Evolutionary conservation across 108 stramenopile genomes (phyloP), one percentile per base, ranked within the genome.

Genomic region (Epipyxis sp.): DNA sequence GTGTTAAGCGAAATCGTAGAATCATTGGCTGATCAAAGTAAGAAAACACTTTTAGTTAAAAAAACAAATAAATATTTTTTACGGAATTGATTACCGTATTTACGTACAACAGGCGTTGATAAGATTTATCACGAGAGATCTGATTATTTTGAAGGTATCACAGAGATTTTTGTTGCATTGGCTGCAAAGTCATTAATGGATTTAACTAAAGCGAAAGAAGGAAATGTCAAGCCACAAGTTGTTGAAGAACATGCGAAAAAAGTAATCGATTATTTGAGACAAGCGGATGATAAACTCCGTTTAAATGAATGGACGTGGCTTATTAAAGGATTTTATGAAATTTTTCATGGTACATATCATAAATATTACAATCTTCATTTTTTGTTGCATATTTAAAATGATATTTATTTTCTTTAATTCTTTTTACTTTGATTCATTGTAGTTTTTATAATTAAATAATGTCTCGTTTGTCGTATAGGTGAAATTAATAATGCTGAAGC

Each of bases 241-340:
- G 20, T 50, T 6, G 13, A 6, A 6, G 20, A 13, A 13, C 46
- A 50, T 10, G n/a, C n/a, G n/a, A 65, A 37, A 25, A 65, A 65
- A 32, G 20, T 16, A 16, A 25, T 35, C 35, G 61, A 65, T 29
- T 65, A 65, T 25, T 13, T 65, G 30, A 65, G 25, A 6, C 3
- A 35, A 35, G 61, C 61, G 27, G 61, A 65, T 65, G 61, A 65
- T 16, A 65, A 29, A 65, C 6, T 65, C 30, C 27, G 35, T 35
- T 6, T 39, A 37, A 6, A 74, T 42, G 71, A 27, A 37, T 37
- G 10, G 3, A 30, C 34, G 41, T 35, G 16, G 32, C 16, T 74
- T 13, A 30, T 74, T 16, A 74, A 74, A 39, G 71, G 46, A 37
- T 74, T 74, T 42, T 74, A 35, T 57, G 25, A 74, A 6, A 39